These are phyloP conservation scores for Solanum commersonii DNA, from an alignment of 257 asterid species.

Conservation along the genomic window DNA sequence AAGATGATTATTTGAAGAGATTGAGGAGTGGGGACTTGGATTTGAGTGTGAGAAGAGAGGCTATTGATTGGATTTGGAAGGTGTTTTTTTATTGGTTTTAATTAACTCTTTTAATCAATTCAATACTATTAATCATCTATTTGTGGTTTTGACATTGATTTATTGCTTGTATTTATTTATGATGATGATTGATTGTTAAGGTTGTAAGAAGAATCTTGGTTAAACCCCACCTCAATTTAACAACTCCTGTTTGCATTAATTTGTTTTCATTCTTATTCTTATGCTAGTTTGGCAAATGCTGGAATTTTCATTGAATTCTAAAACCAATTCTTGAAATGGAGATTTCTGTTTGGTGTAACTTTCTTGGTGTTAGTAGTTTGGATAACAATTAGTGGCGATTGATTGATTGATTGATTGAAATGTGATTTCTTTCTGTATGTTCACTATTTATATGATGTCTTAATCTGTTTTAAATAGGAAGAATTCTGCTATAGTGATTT, in stretches of 20 bases:
- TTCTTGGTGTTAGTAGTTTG: not conserved
- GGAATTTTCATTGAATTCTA: not conserved
- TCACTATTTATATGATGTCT: not conserved
- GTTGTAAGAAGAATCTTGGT: not conserved
- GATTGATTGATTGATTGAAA: not conserved
- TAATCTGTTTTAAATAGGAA: not conserved
- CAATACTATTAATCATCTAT: not conserved
- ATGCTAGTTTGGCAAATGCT: not conserved
- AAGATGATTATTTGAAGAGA: constrained; percentile 59
- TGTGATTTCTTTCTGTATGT: not conserved
- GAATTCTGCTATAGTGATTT: not conserved
- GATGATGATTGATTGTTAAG: not conserved
- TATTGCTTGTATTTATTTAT: not conserved
- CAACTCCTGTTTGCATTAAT: not conserved
- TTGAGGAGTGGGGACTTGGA: constrained; percentile 63
- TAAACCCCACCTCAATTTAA: not conserved
- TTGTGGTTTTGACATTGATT: not conserved
- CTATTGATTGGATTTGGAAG: constrained; percentile 83
- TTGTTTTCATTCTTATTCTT: not conserved
- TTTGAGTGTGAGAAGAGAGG: constrained; percentile 44
- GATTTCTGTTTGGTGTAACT: not conserved
- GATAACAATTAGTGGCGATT: not conserved
- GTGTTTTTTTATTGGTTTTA: constrained; percentile 22
- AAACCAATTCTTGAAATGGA: not conserved
- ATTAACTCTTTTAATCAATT: not conserved